These are phyloP conservation scores for Pythium aquatile DNA, from an alignment of 352 stramenopile genomes.

Conservation along the genomic window DNA sequence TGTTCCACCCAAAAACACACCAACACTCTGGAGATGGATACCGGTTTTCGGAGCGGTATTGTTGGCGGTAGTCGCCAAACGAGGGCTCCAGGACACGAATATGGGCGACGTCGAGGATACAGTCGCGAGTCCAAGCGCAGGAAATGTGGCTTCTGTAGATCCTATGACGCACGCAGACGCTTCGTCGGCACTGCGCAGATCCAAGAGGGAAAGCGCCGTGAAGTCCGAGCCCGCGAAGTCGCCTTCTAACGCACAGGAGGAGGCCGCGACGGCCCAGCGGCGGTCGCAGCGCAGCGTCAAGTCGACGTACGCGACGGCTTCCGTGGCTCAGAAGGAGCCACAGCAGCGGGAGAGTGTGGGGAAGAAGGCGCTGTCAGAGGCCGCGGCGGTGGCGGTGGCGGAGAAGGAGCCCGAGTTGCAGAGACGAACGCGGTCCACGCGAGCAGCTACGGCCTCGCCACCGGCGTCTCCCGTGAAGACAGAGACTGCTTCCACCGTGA, in stretches of 20 bases:
- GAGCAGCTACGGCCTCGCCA: conserved; percentile 2
- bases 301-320: conserved; percentile 25
- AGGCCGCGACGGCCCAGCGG: conserved; percentile 5
- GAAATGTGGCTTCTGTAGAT: background rate
- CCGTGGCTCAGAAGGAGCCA: conserved; percentile 12
- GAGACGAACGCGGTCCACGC: conserved; percentile 3
- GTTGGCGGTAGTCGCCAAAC: background rate
- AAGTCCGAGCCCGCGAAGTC: conserved; percentile 23
- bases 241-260: conserved; percentile 12
- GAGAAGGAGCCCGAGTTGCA: background rate
- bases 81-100: background rate
- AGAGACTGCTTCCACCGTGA: background rate
- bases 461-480: conserved; percentile 5
- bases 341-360: background rate
- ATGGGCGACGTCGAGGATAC: conserved; percentile 1
- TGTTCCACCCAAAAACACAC: conserved; percentile 6
- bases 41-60: background rate
- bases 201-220: conserved; percentile 36
- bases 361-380: background rate
- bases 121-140: background rate
- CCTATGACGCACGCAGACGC: background rate
- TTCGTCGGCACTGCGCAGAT: conserved; percentile 27
- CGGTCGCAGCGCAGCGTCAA: conserved; percentile 32
- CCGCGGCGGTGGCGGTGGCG: background rate
- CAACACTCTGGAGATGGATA: background rate